Evolutionary conservation across 2,329 filamentous ascomycete species (phyloP), one percentile per base, ranked within the genome.

Genomic region (Pseudocercospora cruenta): DNA sequence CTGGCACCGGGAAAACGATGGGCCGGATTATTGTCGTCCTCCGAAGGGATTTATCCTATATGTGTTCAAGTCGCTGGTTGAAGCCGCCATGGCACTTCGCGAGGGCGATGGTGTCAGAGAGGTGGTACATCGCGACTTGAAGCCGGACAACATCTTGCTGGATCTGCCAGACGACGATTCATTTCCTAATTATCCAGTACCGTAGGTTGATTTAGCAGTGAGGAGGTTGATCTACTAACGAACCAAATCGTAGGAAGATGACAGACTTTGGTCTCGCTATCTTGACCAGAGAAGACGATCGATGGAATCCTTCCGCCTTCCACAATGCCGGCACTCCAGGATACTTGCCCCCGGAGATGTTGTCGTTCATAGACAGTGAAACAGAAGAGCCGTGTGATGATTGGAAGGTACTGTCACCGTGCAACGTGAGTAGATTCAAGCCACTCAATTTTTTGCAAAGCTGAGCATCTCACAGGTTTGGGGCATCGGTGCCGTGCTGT

Each of bases 81-180:
- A 67, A 31, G 60, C 49, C 21, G 58, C 54, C 28, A 21, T 67
- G 31, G 31, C 53, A 8, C 61, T 69, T 65, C 22, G 67, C 45
- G 60, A 62, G 3, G 65, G 65, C 4, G 33, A 31, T 21, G 31
- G 51, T 1, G 62, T 62, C 60, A 49, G 61, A 14, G 49, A 69
- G 54, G 65, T 71, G 16, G 60, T 73, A 1, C 72, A 74, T 47
- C 59, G 69, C 2, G 71, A 74, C 51, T 65, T 71, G 33, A 73
- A 72, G 54, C 63, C 62, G 4, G 59, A 45, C 2, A 74, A 72
- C 36, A 58, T 73, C n/a, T 72, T 72, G 43, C 43, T 74, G 6
- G 62, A 63, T 16, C 39, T 55, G 28, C 63, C 66, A 3, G 53
- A 54, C 7, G 10, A 19, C 21, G 33, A 21, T 4, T 58, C 51